These are phyloP conservation scores for Paraconiothyrium sp. DNA, from an alignment of 2,329 filamentous ascomycete genomes.

Conservation along the genomic window DNA sequence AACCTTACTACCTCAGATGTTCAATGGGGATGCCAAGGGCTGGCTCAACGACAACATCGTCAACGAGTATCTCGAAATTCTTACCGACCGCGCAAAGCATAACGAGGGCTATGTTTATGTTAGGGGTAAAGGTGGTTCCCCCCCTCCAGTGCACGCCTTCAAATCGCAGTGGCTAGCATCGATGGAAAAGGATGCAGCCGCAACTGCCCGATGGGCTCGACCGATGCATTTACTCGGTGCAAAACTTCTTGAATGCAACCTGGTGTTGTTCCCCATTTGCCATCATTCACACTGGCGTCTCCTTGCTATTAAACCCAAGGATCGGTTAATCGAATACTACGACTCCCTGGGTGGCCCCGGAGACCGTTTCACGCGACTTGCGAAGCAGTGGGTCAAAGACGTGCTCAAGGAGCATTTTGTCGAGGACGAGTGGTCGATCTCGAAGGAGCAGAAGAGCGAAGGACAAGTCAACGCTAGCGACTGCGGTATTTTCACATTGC, in stretches of 20 bases:
- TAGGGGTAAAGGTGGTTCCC: conserved; percentile 57
- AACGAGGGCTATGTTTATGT: conserved; percentile 64
- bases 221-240: conserved; percentile 43
- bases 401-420: conserved; percentile 67
- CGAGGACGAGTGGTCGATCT: conserved; percentile 67
- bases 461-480: conserved; percentile 74
- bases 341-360: conserved; percentile 68
- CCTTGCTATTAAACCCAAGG: conserved; percentile 70
- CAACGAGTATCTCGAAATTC: conserved; percentile 70
- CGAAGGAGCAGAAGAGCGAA: conserved; percentile 58
- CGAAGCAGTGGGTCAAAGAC: conserved; percentile 64
- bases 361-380: conserved; percentile 30
- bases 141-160: conserved; percentile 70
- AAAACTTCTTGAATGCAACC: conserved; percentile 72
- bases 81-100: conserved; percentile 68
- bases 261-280: conserved; percentile 76
- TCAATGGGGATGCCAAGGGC: conserved; percentile 55
- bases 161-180: conserved; percentile 73
- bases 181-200: conserved; percentile 47
- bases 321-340: conserved; percentile 71
- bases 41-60: conserved; percentile 85
- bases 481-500: conserved; percentile 80
- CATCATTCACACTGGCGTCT: conserved; percentile 74
- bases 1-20: conserved; percentile 58
- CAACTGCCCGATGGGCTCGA: conserved; percentile 60